Evolutionary conservation across 345 rosid genomes (phyloP).

Genomic region (Syzygium aqueum): DNA sequence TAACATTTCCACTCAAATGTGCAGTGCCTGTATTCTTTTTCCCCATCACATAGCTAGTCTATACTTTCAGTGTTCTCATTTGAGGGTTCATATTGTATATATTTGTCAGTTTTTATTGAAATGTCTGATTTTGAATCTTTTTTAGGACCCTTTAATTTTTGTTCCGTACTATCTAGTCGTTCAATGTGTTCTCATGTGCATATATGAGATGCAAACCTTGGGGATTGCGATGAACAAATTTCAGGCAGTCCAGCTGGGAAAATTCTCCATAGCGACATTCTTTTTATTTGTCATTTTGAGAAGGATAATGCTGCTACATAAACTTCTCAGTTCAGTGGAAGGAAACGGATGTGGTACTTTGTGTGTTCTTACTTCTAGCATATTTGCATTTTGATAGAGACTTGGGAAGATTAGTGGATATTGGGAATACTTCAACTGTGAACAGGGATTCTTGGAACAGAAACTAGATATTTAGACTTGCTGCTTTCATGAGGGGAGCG

Average conservation of each 20-base stretch:
- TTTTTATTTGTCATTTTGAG: neutral
- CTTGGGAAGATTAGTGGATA: neutral
- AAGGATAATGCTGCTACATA: neutral
- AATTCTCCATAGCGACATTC: neutral
- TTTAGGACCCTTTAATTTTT: neutral
- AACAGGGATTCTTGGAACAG: neutral
- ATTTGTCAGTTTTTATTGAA: neutral
- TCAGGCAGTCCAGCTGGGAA: neutral
- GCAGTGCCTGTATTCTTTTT: constrained; percentile 12
- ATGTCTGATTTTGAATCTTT: neutral
- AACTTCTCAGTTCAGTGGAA: neutral
- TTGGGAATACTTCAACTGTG: neutral
- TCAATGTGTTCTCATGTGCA: neutral
- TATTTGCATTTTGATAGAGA: neutral
- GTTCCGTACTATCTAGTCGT: neutral
- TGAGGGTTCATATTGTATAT: neutral
- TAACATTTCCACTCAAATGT: neutral
- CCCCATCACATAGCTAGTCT: neutral
- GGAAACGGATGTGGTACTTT: neutral
- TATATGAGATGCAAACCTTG: neutral
- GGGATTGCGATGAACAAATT: neutral
- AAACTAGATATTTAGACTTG: neutral
- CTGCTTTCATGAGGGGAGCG: neutral
- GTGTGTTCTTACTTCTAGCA: neutral
- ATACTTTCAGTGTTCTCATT: neutral